Percentiles rank a stretch among this genome's conserved stretches.
These are phyloP conservation scores for Colletotrichum sp. DNA, from an alignment of 2,329 filamentous ascomycete genomes.

Conservation along the genomic window DNA sequence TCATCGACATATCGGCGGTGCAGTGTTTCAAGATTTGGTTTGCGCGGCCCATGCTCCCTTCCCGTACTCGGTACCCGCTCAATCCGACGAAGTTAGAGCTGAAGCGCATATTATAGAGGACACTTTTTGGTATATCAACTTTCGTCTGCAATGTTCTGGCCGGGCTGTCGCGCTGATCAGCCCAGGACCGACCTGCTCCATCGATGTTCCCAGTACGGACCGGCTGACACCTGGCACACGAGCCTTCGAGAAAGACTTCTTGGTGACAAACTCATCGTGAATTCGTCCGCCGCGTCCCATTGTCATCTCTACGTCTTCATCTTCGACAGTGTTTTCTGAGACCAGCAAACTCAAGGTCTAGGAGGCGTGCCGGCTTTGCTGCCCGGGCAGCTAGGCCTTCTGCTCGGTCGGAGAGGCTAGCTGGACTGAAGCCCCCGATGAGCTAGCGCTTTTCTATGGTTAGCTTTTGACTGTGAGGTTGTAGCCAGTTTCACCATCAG, in stretches of 20 bases:
- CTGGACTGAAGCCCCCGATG: neutral
- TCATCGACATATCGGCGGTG: neutral
- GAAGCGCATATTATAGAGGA: neutral
- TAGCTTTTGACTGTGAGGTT: neutral
- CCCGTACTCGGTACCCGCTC: neutral
- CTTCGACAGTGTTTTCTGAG: neutral
- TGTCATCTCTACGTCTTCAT: neutral
- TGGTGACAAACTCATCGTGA: neutral
- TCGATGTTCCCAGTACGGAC: neutral
- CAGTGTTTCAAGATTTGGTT: neutral
- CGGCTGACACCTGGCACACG: neutral
- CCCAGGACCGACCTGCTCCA: neutral
- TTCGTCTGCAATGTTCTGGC: neutral
- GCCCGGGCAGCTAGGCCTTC: neutral
- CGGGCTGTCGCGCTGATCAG: neutral
- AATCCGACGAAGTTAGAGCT: neutral
- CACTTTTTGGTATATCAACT: neutral
- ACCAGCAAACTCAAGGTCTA: neutral
- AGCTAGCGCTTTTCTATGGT: neutral
- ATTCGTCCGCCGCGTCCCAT: neutral
- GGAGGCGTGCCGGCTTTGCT: neutral
- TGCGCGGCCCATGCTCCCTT: neutral
- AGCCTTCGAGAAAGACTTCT: neutral
- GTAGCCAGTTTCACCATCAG: neutral
- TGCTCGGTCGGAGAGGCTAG: neutral